These are phyloP conservation scores for Solanum sitiens DNA, from an alignment of 257 asterid species.

Conservation along the genomic window DNA sequence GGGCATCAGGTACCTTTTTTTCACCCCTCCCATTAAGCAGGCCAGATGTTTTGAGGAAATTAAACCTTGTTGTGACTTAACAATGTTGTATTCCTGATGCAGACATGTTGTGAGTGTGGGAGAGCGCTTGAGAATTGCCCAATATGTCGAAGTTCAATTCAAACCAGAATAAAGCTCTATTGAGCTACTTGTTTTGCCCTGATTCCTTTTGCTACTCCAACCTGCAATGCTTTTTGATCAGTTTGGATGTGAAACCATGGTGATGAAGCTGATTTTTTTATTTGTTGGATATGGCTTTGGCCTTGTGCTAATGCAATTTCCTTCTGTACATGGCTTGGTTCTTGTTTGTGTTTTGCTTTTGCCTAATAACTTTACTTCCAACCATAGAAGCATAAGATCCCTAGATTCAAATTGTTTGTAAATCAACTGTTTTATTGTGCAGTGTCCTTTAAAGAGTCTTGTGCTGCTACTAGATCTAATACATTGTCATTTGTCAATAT, in stretches of 20 bases:
- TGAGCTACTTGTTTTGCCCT: constrained; percentile 12
- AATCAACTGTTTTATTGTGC: neutral
- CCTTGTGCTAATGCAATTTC: neutral
- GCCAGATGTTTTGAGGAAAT: neutral
- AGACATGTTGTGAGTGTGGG: constrained; percentile 86
- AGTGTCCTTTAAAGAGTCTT: neutral
- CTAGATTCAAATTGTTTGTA: neutral
- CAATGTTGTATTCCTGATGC: neutral
- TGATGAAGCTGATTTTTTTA: neutral
- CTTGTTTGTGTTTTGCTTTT: neutral
- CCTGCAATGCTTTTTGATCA: neutral
- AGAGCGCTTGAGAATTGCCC: constrained; percentile 57
- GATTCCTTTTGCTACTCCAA: neutral
- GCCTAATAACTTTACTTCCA: neutral
- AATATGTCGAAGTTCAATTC: constrained; percentile 57
- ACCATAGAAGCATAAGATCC: neutral
- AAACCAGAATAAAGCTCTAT: constrained; percentile 77
- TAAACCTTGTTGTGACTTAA: neutral
- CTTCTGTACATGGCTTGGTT: neutral
- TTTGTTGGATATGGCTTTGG: neutral
- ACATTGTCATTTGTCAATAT: neutral
- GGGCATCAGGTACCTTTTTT: constrained; percentile 74
- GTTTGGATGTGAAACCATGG: neutral
- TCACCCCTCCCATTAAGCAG: neutral
- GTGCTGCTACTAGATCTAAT: neutral